Base-by-base conservation (phyloP, 2,329 filamentous ascomycete species). In the Sclerotinia spermophila region DNA sequence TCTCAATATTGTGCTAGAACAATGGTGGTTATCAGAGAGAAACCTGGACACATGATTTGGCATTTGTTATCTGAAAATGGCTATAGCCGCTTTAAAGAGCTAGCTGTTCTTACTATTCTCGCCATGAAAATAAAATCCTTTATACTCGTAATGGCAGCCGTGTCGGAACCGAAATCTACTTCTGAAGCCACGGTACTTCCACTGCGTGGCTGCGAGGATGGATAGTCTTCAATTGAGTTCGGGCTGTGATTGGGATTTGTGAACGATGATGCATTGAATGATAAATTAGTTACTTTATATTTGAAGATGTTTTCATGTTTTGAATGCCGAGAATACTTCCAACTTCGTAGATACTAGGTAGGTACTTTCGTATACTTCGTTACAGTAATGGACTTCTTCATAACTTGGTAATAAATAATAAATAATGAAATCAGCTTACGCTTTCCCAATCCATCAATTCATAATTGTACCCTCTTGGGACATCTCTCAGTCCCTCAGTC, bases 261-360 rank as follows among this genome's bases (percentile, higher is more conserved):
- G n/a, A n/a, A n/a, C n/a, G n/a, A 27, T 7, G 44, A 45, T 62
- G 59, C 59, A 45, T 62, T 62, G 40, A 45, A 42, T 21, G 45
- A 27, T n/a, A 62, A 17, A 62, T 45, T 62, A 42, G 40, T 45
- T 62, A 42, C 59, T 45, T 33, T 62, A 45, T 33, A 62, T 62
- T n/a, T 30, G 58, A 42, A 60, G 35, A 27, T 42, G 19, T 42
- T 38, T 7, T 38, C 33, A 42, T 42, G 35, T 40, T 42, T 60
- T 10, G 35, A n/a, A 60, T 60, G n/a, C n/a, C n/a, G n/a, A 11
- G 0, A 21, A n/a, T 27, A 13, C 27, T 15, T 38, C 38, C 59
- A n/a, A n/a, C n/a, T n/a, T n/a, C n/a, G n/a, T n/a, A n/a, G n/a
- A n/a, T n/a, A n/a, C n/a, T n/a, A n/a, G n/a, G n/a, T 60, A 60